These are phyloP conservation scores for Skeletonema menzelii DNA, from an alignment of 108 stramenopile genomes.

Conservation along the genomic window DNA sequence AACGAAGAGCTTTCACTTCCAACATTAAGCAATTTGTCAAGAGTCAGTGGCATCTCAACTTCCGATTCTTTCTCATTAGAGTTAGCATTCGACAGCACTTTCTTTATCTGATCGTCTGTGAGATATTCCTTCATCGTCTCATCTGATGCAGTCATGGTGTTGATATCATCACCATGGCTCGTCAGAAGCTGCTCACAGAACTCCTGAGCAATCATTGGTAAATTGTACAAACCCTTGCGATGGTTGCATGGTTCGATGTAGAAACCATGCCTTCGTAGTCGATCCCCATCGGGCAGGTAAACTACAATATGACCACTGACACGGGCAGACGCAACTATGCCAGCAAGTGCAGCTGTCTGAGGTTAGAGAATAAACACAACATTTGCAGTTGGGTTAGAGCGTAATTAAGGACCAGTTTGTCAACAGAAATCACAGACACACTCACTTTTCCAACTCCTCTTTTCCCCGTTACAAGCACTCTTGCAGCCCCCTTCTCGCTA, in stretches of 20 bases:
- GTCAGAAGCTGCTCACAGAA: constrained; percentile 54
- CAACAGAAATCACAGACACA: background rate
- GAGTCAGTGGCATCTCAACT: constrained; percentile 23
- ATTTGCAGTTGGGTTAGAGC: background rate
- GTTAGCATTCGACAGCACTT: constrained; percentile 30
- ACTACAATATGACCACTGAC: constrained; percentile 73
- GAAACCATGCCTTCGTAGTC: constrained; percentile 66
- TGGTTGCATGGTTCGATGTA: constrained; percentile 61
- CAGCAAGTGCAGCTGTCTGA: constrained; percentile 66
- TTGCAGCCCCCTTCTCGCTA: constrained; percentile 34
- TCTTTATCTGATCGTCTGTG: constrained; percentile 55
- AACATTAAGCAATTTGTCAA: constrained; percentile 59
- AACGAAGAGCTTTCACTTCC: constrained; percentile 46
- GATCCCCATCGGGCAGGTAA: constrained; percentile 77
- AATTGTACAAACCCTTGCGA: constrained; percentile 63
- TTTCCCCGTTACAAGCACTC: constrained; percentile 64
- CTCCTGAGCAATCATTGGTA: constrained; percentile 74
- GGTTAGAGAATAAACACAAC: background rate
- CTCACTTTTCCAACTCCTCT: constrained; percentile 74
- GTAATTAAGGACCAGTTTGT: background rate
- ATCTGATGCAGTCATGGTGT: constrained; percentile 35
- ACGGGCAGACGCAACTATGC: constrained; percentile 79
- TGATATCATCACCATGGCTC: constrained; percentile 58
- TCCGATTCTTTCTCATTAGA: constrained; percentile 15
- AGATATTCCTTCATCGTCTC: constrained; percentile 55